Percentiles rank a stretch among this genome's conserved stretches.
phyloP scores from a whole-genome alignment of 1,284 basidiomycete species.

The Austroboletus olivaceoglutinosus region DNA sequence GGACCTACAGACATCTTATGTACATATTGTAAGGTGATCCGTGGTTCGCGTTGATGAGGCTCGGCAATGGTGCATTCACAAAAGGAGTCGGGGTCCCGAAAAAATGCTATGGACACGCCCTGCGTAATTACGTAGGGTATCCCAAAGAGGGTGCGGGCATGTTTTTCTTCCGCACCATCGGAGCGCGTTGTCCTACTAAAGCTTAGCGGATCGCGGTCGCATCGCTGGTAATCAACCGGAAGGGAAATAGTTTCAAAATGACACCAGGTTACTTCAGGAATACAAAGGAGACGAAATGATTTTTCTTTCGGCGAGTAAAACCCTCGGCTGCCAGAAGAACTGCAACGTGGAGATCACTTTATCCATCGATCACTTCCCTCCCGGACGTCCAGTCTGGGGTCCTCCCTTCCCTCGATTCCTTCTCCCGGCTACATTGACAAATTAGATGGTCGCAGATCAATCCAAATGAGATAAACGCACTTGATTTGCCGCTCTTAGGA shows the following conservation, averaged over 20 bases:
- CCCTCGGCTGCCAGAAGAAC: background rate
- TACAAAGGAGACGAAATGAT: background rate
- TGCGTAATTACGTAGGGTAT: background rate
- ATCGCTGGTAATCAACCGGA: constrained; percentile 9
- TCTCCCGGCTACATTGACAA: constrained; percentile 1
- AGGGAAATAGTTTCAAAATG: constrained; percentile 7
- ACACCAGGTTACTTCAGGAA: constrained; percentile 24
- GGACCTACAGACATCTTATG: constrained; percentile 25
- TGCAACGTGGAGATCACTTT: background rate
- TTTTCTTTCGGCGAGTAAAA: background rate
- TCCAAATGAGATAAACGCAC: constrained; percentile 7
- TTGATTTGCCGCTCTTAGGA: constrained; percentile 6
- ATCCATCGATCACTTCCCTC: background rate
- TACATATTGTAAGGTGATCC: constrained; percentile 16
- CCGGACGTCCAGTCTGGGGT: background rate
- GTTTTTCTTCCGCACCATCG: constrained; percentile 10
- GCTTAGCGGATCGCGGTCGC: constrained; percentile 2
- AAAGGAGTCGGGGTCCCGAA: too few species aligned
- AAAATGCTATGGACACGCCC: too few species aligned
- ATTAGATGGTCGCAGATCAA: constrained; percentile 8
- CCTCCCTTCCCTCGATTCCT: background rate
- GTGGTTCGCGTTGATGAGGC: background rate
- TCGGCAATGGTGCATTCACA: too few species aligned
- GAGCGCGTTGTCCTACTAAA: background rate
- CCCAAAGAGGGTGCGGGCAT: background rate